These are phyloP conservation scores for Epithele typhae DNA, from an alignment of 768 basidiomycete genomes.

Conservation along the genomic window DNA sequence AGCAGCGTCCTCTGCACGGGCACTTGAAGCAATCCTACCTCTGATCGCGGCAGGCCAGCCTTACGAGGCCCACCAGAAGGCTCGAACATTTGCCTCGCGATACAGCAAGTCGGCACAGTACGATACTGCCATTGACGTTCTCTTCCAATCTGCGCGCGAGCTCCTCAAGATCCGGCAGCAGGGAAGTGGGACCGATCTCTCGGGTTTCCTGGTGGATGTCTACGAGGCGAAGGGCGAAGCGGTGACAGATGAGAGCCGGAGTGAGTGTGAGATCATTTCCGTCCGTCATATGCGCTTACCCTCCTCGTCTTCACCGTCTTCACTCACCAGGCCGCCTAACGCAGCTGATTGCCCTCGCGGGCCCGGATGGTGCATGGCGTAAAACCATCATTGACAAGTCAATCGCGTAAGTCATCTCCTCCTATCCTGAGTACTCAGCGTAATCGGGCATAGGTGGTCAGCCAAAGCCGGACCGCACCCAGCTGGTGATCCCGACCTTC, in stretches of 20 bases:
- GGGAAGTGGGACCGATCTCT: slow-evolving; percentile 88
- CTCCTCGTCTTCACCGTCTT: too few species aligned
- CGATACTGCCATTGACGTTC: slow-evolving; percentile 85
- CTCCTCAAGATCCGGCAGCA: slow-evolving; percentile 84
- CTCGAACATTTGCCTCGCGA: slow-evolving; percentile 89
- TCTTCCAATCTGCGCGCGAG: slow-evolving; percentile 86
- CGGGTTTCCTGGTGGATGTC: slow-evolving; percentile 74
- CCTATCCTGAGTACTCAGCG: neutral
- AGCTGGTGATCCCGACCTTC: slow-evolving; percentile 83
- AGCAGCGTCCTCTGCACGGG: slow-evolving; percentile 48
- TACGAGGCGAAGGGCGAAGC: slow-evolving; percentile 71
- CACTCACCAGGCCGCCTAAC: slow-evolving; percentile 80
- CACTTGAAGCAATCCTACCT: slow-evolving; percentile 72
- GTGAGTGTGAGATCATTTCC: too few species aligned
- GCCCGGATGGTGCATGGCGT: slow-evolving; percentile 78
- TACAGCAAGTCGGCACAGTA: slow-evolving; percentile 78
- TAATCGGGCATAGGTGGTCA: slow-evolving; percentile 64
- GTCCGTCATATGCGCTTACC: too few species aligned
- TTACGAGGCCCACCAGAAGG: slow-evolving; percentile 96
- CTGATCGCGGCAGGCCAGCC: slow-evolving; percentile 65
- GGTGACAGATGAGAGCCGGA: slow-evolving; percentile 76
- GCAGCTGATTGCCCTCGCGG: slow-evolving; percentile 86
- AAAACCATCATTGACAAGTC: slow-evolving; percentile 85
- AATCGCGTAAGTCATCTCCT: slow-evolving; percentile 60
- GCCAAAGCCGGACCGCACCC: slow-evolving; percentile 73